These are phyloP conservation scores for Colletotrichum sp. DNA, from an alignment of 2,329 filamentous ascomycete genomes.

Conservation along the genomic window DNA sequence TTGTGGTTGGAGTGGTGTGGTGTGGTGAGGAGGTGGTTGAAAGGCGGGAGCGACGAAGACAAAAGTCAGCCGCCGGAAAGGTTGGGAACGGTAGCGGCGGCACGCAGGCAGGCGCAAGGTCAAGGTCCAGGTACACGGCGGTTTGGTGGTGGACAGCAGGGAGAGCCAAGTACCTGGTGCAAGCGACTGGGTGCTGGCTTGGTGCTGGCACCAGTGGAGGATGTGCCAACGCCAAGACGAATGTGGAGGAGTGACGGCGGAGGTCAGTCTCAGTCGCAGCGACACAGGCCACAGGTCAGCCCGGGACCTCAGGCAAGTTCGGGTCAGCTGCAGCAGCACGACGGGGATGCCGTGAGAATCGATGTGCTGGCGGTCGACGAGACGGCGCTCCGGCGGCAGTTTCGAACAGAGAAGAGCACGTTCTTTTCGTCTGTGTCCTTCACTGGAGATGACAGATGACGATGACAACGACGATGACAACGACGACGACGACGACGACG, in stretches of 20 bases:
- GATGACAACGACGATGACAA: background rate
- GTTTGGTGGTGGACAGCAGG: background rate
- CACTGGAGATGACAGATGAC: background rate
- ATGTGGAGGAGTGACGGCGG: slow-evolving; percentile 5
- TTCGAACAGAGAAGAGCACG: background rate
- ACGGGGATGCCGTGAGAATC: background rate
- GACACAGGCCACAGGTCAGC: slow-evolving; percentile 8
- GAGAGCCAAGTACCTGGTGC: background rate
- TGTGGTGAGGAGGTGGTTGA: background rate
- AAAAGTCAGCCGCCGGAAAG: slow-evolving; percentile 9
- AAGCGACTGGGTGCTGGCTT: background rate
- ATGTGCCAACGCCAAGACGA: slow-evolving; percentile 11
- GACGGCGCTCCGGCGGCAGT: background rate
- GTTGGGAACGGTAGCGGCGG: slow-evolving; percentile 13
- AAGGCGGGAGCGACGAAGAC: slow-evolving; percentile 1
- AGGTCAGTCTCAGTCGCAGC: slow-evolving; percentile 4
- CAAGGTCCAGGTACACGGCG: background rate
- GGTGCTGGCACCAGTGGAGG: background rate
- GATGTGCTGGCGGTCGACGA: background rate
- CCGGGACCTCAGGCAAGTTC: background rate
- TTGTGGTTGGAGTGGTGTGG: background rate
- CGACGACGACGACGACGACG: background rate
- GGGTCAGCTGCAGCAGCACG: slow-evolving; percentile 15
- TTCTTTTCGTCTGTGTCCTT: too few relatives aligned
- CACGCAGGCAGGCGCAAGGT: background rate